Conservation (phyloP, 2,329 filamentous ascomycete genomes). For the Didymella pomorum region DNA sequence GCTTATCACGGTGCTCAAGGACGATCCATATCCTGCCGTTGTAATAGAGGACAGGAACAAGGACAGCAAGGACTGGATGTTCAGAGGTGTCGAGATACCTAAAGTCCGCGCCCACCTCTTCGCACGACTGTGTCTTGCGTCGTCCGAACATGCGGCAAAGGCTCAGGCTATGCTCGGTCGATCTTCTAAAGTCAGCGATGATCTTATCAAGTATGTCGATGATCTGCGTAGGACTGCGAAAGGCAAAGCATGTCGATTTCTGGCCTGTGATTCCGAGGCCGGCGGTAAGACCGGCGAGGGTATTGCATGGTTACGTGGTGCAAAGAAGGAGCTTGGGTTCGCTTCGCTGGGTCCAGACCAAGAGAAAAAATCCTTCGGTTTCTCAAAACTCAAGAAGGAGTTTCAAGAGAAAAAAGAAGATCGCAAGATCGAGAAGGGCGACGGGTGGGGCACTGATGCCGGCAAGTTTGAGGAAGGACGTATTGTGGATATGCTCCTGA, state of each 20-base stretch:
- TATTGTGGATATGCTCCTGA: constrained; percentile 84
- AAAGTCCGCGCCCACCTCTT: constrained; percentile 90
- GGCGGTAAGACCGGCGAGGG: constrained; percentile 82
- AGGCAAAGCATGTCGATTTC: constrained; percentile 87
- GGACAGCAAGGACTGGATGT: constrained; percentile 95
- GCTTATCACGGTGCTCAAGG: constrained; percentile 86
- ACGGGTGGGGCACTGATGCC: constrained; percentile 80
- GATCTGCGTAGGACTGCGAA: constrained; percentile 78
- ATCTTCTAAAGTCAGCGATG: constrained; percentile 64
- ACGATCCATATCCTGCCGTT: constrained; percentile 88
- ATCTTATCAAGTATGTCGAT: constrained; percentile 75
- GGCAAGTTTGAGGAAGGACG: constrained; percentile 84
- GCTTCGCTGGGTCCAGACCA: constrained; percentile 50
- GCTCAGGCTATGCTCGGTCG: constrained; percentile 63
- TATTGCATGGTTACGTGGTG: constrained; percentile 86
- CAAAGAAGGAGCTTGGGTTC: constrained; percentile 76
- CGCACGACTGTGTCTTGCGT: constrained; percentile 84
- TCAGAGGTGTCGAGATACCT: constrained; percentile 83
- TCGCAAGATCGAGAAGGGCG: constrained; percentile 75
- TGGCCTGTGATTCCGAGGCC: constrained; percentile 87
- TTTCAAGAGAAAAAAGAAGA: constrained; percentile 82
- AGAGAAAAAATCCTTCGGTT: constrained; percentile 61
- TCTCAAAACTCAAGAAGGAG: constrained; percentile 74
- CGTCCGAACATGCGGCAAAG: constrained; percentile 84
- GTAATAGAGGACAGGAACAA: constrained; percentile 84